Percentiles rank a stretch among this genome's conserved stretches.
Evolutionary conservation across 805 yeast species (phyloP).

Genomic region (Teunomyces pallodes): DNA sequence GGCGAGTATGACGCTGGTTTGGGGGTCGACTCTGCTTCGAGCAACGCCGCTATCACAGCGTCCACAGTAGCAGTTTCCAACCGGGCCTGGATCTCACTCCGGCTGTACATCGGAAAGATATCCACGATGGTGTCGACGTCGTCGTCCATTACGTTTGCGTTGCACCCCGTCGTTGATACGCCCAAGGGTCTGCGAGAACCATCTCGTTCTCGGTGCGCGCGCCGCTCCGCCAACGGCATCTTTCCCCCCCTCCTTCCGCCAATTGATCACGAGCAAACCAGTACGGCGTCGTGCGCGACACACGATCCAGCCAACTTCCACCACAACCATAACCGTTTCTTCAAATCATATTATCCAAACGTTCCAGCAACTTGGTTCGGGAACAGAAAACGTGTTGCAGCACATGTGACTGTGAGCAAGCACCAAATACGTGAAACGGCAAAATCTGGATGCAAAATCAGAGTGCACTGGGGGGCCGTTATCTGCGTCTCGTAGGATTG

Average conservation of each 20-base stretch:
- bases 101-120: slow-evolving; percentile 24
- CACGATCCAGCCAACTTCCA: slow-evolving; percentile 44
- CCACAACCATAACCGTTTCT: slow-evolving; percentile 42
- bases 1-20: neutral
- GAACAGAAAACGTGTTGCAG: slow-evolving; percentile 34
- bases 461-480: too few species aligned
- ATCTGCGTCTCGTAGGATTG: too few species aligned
- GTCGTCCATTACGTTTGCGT: neutral
- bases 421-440: slow-evolving; percentile 7
- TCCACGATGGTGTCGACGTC: slow-evolving; percentile 23
- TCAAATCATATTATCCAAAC: neutral
- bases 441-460: too few species aligned
- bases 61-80: slow-evolving; percentile 22
- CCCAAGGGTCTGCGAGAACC: slow-evolving; percentile 42
- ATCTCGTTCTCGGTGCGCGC: slow-evolving; percentile 41
- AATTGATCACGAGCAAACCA: slow-evolving; percentile 43
- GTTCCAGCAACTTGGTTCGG: slow-evolving; percentile 29
- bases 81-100: slow-evolving; percentile 26
- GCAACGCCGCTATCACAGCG: slow-evolving; percentile 24
- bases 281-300: slow-evolving; percentile 40
- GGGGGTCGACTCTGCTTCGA: slow-evolving; percentile 9
- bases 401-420: slow-evolving; percentile 40
- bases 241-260: slow-evolving; percentile 24
- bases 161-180: too few species aligned
- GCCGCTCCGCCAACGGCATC: slow-evolving; percentile 39